These are phyloP conservation scores for Lachancea sp. DNA, from an alignment of 805 yeast species.

Conservation along the genomic window DNA sequence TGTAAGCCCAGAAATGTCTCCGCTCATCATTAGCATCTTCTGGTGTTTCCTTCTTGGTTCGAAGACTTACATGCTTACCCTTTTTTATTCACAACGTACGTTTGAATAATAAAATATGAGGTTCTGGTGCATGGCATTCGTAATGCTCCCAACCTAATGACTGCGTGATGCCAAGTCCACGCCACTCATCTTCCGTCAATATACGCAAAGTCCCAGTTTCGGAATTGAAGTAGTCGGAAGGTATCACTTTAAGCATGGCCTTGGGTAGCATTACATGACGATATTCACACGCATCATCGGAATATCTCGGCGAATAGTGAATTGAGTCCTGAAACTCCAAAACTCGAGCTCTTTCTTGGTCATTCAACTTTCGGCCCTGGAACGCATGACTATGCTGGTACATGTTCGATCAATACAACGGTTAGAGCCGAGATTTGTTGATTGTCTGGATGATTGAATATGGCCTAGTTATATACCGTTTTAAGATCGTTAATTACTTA, in stretches of 20 bases:
- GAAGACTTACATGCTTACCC: not conserved
- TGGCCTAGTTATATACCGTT: not conserved
- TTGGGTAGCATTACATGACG: constrained; percentile 96
- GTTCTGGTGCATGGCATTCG: constrained; percentile 98
- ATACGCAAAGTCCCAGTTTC: constrained; percentile 93
- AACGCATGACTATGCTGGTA: constrained; percentile 31
- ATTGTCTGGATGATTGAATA: too few species aligned
- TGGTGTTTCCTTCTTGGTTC: not conserved
- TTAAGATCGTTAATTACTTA: not conserved
- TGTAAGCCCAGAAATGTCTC: too few species aligned
- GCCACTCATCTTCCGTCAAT: constrained; percentile 93
- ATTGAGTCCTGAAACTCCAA: constrained; percentile 89
- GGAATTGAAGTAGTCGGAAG: constrained; percentile 86
- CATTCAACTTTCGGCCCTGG: constrained; percentile 62
- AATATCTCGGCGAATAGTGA: constrained; percentile 86
- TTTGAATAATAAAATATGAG: constrained; percentile 86
- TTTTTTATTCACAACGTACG: constrained; percentile 43
- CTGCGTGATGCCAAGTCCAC: constrained; percentile 96
- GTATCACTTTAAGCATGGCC: constrained; percentile 88
- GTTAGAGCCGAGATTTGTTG: too few species aligned
- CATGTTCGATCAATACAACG: constrained; percentile 12
- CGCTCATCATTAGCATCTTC: too few species aligned
- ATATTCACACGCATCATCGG: constrained; percentile 88
- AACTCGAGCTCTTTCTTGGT: constrained; percentile 76
- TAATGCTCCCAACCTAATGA: constrained; percentile 97